Evolutionary conservation across 2,329 filamentous ascomycete genomes (phyloP).

Genomic region (Colletotrichum incanum): DNA sequence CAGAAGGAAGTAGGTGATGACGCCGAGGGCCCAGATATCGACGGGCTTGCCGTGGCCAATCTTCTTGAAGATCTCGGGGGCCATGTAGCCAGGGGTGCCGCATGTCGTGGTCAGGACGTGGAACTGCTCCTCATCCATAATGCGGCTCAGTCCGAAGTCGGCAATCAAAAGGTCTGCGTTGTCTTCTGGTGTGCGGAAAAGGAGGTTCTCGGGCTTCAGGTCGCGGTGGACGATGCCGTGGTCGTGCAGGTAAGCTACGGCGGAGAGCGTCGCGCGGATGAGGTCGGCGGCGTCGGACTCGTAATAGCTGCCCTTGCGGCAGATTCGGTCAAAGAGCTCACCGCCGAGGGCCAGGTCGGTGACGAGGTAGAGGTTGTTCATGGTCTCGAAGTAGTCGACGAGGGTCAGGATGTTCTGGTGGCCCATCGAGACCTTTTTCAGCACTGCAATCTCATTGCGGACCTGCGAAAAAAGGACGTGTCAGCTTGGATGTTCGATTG

Average conservation of each 20-base stretch:
- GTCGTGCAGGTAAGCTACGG: conserved; percentile 98
- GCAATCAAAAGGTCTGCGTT: conserved; percentile 97
- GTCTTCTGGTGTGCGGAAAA: conserved; percentile 97
- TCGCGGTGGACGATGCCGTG: conserved; percentile 99
- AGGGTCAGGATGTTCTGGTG: conserved; percentile 98
- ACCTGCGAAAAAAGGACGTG: conserved; percentile 69
- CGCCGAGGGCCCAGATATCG: conserved; percentile 97
- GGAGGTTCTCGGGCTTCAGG: conserved; percentile 95
- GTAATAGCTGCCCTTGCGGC: conserved; percentile 98
- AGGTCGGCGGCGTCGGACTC: conserved; percentile 97
- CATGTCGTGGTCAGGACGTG: conserved; percentile 98
- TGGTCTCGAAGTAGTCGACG: conserved; percentile 99
- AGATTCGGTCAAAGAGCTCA: conserved; percentile 98
- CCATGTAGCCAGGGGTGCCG: conserved; percentile 98
- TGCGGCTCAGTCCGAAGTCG: conserved; percentile 94
- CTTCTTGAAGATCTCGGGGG: conserved; percentile 99
- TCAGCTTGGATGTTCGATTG: conserved; percentile 22
- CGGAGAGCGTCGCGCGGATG: conserved; percentile 93
- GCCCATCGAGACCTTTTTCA: conserved; percentile 99
- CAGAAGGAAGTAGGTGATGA: conserved; percentile 98
- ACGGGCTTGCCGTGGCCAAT: conserved; percentile 98
- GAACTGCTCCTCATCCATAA: conserved; percentile 99
- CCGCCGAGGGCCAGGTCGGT: conserved; percentile 96
- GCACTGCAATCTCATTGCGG: conserved; percentile 96
- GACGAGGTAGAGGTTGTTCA: conserved; percentile 99